A percentile compares a stretch with the other conserved stretches of the same genome.
Evolutionary conservation across 331 rosid species (phyloP).

Genomic region (Stylosanthes scabra): DNA sequence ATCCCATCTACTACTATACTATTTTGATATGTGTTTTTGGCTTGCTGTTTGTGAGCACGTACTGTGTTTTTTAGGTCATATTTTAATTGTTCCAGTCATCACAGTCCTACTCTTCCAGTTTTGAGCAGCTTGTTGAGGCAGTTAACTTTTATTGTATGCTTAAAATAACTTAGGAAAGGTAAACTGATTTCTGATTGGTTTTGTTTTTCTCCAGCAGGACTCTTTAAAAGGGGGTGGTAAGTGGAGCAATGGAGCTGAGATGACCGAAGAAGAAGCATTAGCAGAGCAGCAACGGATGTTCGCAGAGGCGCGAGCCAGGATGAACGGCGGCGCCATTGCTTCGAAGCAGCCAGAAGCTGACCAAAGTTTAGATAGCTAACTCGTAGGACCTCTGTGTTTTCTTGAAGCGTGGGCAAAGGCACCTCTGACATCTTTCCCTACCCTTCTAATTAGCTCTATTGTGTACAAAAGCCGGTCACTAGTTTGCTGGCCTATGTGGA

Average conservation of each 20-base stretch:
- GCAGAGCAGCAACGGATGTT: slow-evolving; percentile 99
- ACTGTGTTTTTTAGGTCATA: too few species aligned
- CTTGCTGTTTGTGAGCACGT: slow-evolving; percentile 2
- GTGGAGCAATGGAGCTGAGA: slow-evolving; percentile 85
- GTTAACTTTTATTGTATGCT: not conserved
- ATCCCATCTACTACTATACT: not conserved
- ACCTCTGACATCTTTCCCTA: slow-evolving; percentile 41
- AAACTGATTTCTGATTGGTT: slow-evolving; percentile 36
- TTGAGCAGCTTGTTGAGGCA: slow-evolving; percentile 22
- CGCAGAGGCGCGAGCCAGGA: slow-evolving; percentile 97
- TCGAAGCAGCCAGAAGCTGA: slow-evolving; percentile 80
- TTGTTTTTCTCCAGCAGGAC: slow-evolving; percentile 71
- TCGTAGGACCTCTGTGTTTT: slow-evolving; percentile 53
- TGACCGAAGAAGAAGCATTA: slow-evolving; percentile 96
- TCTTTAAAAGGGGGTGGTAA: slow-evolving; percentile 74
- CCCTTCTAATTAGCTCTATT: slow-evolving; percentile 56
- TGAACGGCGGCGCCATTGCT: slow-evolving; percentile 75
- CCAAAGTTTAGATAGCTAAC: slow-evolving; percentile 88
- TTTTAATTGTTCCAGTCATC: not conserved
- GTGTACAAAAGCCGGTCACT: slow-evolving; percentile 74
- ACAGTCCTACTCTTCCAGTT: not conserved
- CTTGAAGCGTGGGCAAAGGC: slow-evolving; percentile 56
- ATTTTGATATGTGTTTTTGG: slow-evolving; percentile 3
- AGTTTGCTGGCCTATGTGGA: slow-evolving; percentile 65
- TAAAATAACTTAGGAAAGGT: not conserved